phyloP scores from a whole-genome alignment of 345 rosid species.

The Moricandia arvensis region DNA sequence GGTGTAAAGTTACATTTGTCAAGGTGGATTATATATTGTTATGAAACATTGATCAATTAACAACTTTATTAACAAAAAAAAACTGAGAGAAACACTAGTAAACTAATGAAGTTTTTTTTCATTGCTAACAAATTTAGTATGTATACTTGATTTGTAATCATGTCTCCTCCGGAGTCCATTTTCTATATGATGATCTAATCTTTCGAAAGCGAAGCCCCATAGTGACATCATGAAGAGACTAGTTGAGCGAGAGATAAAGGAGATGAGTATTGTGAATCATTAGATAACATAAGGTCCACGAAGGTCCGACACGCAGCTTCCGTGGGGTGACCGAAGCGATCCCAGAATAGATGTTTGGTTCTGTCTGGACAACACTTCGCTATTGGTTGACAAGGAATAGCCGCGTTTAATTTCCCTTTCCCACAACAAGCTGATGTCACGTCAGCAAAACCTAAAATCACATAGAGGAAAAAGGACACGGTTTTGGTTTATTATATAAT shows the following conservation, averaged over 20 bases:
- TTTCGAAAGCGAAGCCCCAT: neutral
- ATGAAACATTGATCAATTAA: too few relatives aligned
- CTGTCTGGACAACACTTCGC: constrained; percentile 61
- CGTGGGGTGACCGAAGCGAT: constrained; percentile 60
- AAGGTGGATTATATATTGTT: too few relatives aligned
- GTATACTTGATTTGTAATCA: neutral
- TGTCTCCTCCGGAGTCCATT: neutral
- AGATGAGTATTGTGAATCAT: constrained; percentile 39
- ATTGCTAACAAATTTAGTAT: neutral
- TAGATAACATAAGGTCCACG: constrained; percentile 50
- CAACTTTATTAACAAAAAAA: neutral
- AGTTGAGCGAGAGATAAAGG: constrained; percentile 57
- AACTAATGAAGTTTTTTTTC: neutral
- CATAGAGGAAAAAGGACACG: neutral
- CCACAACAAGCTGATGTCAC: constrained; percentile 82
- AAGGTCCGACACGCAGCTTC: constrained; percentile 50
- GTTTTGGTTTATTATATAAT: neutral
- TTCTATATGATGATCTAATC: constrained; percentile 1
- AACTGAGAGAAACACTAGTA: neutral
- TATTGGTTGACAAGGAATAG: constrained; percentile 50
- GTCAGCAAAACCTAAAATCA: constrained; percentile 55
- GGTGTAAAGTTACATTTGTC: too few relatives aligned
- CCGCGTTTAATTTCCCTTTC: constrained; percentile 53
- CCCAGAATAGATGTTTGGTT: constrained; percentile 75
- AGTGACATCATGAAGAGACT: constrained; percentile 26